Evolutionary conservation across 495 filamentous ascomycete species (phyloP).

Genomic region (Bryoglossum gracile): DNA sequence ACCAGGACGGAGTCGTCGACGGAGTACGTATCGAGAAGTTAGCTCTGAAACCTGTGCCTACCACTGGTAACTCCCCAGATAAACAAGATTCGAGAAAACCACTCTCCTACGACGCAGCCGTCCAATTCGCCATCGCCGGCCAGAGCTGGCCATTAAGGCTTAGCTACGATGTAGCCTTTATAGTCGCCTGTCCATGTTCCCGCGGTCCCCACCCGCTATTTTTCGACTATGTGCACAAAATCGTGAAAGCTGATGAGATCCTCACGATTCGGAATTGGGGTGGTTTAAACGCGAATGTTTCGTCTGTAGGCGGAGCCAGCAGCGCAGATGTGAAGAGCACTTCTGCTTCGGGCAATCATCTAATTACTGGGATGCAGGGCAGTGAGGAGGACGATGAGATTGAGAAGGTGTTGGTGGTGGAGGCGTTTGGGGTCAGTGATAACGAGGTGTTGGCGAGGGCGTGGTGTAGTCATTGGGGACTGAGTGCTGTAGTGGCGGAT

Average conservation of each 20-base stretch:
- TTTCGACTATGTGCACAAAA: conserved; percentile 53
- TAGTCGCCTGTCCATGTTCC: conserved; percentile 59
- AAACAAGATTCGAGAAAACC: conserved; percentile 27
- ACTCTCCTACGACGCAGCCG: conserved; percentile 50
- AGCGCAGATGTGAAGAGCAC: not conserved
- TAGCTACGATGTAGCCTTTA: conserved; percentile 57
- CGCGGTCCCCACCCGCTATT: conserved; percentile 63
- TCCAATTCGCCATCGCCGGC: conserved; percentile 61
- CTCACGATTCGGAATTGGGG: conserved; percentile 57
- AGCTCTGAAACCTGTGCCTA: conserved; percentile 35
- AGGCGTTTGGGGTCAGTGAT: conserved; percentile 61
- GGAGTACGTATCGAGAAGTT: conserved; percentile 59
- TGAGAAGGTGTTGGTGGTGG: conserved; percentile 58
- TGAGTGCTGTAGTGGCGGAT: conserved; percentile 59
- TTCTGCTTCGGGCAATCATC: conserved; percentile 25
- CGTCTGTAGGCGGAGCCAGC: not conserved
- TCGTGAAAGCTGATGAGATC: conserved; percentile 50
- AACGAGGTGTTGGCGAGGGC: conserved; percentile 68
- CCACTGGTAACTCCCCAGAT: conserved; percentile 14
- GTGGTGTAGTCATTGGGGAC: conserved; percentile 65
- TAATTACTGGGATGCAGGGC: conserved; percentile 13
- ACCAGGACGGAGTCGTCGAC: conserved; percentile 41
- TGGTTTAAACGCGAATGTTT: conserved; percentile 17
- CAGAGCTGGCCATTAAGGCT: conserved; percentile 56
- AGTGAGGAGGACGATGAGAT: conserved; percentile 28